Percentiles rank a stretch among this genome's conserved stretches.
These are phyloP conservation scores for Phyllosticta citriasiana DNA, from an alignment of 2,329 filamentous ascomycete genomes.

Conservation along the genomic window DNA sequence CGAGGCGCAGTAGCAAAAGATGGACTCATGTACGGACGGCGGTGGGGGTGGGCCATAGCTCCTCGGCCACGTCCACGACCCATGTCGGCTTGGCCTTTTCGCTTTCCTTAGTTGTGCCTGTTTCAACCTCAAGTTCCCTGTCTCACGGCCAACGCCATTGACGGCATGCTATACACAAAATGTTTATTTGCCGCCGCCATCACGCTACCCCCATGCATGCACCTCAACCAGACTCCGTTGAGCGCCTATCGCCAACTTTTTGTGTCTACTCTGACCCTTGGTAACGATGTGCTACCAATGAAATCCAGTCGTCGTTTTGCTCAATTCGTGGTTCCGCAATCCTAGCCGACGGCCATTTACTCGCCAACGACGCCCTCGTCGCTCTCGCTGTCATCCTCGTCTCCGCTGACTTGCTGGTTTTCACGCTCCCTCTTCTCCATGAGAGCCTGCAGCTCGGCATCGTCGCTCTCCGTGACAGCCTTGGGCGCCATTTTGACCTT, in stretches of 20 bases:
- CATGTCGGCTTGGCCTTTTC: neutral
- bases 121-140: neutral
- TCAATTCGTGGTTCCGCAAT: neutral
- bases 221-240: neutral
- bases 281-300: neutral
- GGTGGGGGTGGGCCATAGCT: conserved; percentile 10
- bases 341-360: neutral
- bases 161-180: neutral
- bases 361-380: conserved; percentile 62
- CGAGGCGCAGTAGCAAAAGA: neutral
- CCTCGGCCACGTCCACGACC: conserved; percentile 1
- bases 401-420: conserved; percentile 95
- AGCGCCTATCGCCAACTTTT: conserved; percentile 5
- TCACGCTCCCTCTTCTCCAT: conserved; percentile 99
- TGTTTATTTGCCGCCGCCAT: neutral
- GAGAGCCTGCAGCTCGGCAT: conserved; percentile 89
- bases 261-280: neutral
- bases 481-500: conserved; percentile 97
- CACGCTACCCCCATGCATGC: neutral
- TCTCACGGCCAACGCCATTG: neutral
- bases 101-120: neutral
- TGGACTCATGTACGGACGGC: neutral
- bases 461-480: conserved; percentile 96
- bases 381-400: conserved; percentile 91
- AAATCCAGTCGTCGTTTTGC: neutral